Percentiles rank a stretch among this genome's conserved stretches.
These are phyloP conservation scores for Pisolithus microcarpus DNA, from an alignment of 768 basidiomycete genomes.

Conservation along the genomic window DNA sequence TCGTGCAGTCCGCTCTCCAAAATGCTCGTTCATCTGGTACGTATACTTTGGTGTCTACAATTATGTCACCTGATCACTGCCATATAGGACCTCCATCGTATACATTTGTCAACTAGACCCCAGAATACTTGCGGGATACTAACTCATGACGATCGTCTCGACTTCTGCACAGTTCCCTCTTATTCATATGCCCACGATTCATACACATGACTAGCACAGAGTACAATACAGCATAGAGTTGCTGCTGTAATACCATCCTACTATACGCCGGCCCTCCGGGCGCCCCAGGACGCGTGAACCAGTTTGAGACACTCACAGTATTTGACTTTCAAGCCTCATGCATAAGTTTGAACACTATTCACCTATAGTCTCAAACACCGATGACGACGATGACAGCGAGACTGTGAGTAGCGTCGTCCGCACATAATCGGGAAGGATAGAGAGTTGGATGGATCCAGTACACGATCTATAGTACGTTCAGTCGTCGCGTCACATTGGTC, in stretches of 20 bases:
- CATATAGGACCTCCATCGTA: constrained; percentile 37
- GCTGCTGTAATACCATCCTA: background rate
- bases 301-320: too few relatives aligned
- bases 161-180: background rate
- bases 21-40: constrained; percentile 53
- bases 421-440: constrained; percentile 82
- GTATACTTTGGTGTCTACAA: constrained; percentile 7
- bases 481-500: background rate
- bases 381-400: constrained; percentile 32
- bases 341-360: constrained; percentile 25
- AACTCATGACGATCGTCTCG: background rate
- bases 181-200: background rate
- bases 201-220: background rate
- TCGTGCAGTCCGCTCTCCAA: constrained; percentile 56
- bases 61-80: constrained; percentile 3
- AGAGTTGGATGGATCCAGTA: too few relatives aligned
- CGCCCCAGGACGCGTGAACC: too few relatives aligned
- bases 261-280: too few relatives aligned
- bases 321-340: too few relatives aligned
- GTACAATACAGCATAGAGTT: background rate
- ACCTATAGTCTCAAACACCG: constrained; percentile 30
- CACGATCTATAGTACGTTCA: constrained; percentile 74
- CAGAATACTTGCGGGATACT: background rate
- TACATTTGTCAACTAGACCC: constrained; percentile 16
- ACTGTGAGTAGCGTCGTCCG: constrained; percentile 68